Conservation (phyloP, 164 flowering plant species). For the Kalanchoe fedtschenkoi region DNA sequence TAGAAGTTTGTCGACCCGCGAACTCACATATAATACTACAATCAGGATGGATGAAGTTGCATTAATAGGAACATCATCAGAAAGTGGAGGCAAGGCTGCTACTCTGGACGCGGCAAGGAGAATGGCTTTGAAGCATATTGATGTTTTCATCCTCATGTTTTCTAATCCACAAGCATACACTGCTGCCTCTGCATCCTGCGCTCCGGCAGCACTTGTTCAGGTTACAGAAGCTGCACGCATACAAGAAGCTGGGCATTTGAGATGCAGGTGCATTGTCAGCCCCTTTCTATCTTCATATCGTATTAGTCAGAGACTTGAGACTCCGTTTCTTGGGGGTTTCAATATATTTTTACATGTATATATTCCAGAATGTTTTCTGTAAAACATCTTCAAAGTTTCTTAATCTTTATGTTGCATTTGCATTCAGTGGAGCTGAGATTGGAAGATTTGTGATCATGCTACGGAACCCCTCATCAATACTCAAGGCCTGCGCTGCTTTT, state of each 20-base stretch:
- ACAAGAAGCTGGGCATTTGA: conserved; percentile 8
- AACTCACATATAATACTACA: conserved; percentile 7
- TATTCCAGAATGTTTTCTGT: neutral
- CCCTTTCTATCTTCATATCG: conserved; percentile 12
- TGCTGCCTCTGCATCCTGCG: conserved; percentile 64
- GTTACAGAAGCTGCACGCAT: conserved; percentile 13
- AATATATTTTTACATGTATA: neutral
- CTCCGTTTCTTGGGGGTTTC: neutral
- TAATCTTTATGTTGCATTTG: neutral
- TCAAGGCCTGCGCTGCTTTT: conserved; percentile 91
- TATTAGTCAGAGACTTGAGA: conserved; percentile 64
- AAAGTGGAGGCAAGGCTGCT: conserved; percentile 51
- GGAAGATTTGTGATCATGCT: conserved; percentile 89
- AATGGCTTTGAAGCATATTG: conserved; percentile 80
- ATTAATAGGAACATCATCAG: conserved; percentile 47
- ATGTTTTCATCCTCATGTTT: conserved; percentile 66
- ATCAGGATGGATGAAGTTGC: conserved; percentile 85
- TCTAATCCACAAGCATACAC: conserved; percentile 69
- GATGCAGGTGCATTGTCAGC: conserved; percentile 2
- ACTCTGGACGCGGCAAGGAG: conserved; percentile 73
- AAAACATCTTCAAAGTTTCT: too few species aligned
- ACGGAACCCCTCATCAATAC: conserved; percentile 64
- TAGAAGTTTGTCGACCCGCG: neutral
- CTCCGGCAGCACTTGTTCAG: conserved; percentile 43
- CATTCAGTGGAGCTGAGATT: conserved; percentile 79